Base-by-base conservation (phyloP, 257 asterid species). In the Forsythia suspensa region DNA sequence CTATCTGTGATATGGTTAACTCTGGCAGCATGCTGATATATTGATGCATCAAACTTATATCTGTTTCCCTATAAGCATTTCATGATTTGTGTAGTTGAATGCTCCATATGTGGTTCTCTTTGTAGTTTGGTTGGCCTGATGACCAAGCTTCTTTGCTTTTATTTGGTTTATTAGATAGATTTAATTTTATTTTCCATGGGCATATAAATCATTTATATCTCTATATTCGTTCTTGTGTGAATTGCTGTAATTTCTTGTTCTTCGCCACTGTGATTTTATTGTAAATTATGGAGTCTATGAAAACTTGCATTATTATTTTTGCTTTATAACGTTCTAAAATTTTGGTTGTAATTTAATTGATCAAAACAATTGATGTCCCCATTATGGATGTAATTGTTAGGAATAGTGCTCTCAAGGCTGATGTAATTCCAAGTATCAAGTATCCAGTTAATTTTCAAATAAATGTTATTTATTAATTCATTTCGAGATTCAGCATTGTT, bases 11-110 rank as follows among this genome's bases (percentile, higher is more conserved):
- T 1, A 29, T 71, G 43, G 11, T 80, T 46, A 61, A 44, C 44
- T 68, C 43, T 40, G 68, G 70, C 74, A 41, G 71, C 82, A 72
- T 72, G 39, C 72, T 80, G 79, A 63, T 65, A 71, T 37, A 21
- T 57, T 72, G 70, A 39, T n/a, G 73, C 65, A 61, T n/a, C 51
- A 59, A 55, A 57, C 20, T 41, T 11, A 41, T 18, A 4, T 65
- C 39, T 55, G 44, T 24, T 21, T 9, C 24, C 67, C 9, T 8
- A 59, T 59, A 7, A 59, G 29, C 67, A 2, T 59, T n/a, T 59
- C 67, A 59, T 59, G 21, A 59, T 20, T 7, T 20, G 36, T 59
- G 24, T 16, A 6, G 29, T 55, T 55, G 65, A n/a, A 55, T 2
- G 29, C 20, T 48, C 20, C 57, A 48, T 13, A 48, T 29, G 7